Percentiles rank a stretch among this genome's conserved stretches.
phyloP scores from a whole-genome alignment of 2,329 filamentous ascomycete species.

The Ophiostoma quercus region DNA sequence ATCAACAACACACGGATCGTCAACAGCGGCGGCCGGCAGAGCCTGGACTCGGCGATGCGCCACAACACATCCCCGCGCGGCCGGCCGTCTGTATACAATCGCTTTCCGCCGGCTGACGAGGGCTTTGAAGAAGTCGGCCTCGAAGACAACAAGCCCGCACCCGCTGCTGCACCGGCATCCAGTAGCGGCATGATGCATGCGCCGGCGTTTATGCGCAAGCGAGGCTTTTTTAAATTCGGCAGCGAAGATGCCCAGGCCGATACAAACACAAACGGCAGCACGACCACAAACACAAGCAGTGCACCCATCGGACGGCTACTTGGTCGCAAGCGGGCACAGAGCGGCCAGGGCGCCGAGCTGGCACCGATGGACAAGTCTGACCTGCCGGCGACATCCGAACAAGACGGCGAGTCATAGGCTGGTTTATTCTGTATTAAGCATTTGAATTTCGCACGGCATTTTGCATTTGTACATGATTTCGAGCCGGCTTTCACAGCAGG shows the following conservation, averaged over 20 bases:
- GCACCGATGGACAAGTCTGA: constrained; percentile 41
- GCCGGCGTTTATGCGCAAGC: constrained; percentile 48
- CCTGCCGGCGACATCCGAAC: background rate
- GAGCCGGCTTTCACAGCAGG: background rate
- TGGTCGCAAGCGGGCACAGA: constrained; percentile 66
- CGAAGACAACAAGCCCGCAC: constrained; percentile 50
- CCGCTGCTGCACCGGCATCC: constrained; percentile 44
- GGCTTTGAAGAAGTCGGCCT: constrained; percentile 87
- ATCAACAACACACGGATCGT: constrained; percentile 39
- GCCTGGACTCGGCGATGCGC: constrained; percentile 64
- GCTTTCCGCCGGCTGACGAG: constrained; percentile 61
- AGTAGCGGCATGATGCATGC: background rate
- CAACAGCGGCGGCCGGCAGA: constrained; percentile 58
- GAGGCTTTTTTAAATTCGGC: constrained; percentile 75
- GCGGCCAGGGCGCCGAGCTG: constrained; percentile 66
- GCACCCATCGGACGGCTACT: constrained; percentile 52
- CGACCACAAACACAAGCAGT: constrained; percentile 34
- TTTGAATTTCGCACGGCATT: background rate
- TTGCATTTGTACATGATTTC: background rate
- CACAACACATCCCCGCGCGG: background rate
- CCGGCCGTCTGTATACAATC: constrained; percentile 31
- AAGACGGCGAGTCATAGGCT: background rate
- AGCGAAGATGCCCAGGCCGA: constrained; percentile 40
- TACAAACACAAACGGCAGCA: background rate
- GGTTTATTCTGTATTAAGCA: background rate